These are phyloP conservation scores for Lotmaria passim DNA, from an alignment of 208 protist genomes.

Conservation along the genomic window DNA sequence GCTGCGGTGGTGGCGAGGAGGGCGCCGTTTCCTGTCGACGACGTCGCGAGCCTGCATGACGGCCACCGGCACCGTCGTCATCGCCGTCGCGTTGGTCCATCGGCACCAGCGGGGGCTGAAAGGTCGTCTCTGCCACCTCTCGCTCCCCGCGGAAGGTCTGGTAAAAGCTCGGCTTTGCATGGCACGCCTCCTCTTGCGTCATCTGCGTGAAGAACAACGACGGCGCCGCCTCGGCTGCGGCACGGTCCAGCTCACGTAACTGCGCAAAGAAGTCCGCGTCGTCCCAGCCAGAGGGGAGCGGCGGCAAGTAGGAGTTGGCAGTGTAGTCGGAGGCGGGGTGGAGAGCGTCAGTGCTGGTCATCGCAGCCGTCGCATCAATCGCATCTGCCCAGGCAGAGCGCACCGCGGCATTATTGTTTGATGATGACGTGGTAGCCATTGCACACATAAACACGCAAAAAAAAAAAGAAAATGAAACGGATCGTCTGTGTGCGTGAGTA, in stretches of 20 bases:
- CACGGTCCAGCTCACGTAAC: conserved; percentile 46
- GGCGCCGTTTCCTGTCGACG: conserved; percentile 19
- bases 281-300: conserved; percentile 22
- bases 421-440: conserved; percentile 24
- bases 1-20: too few species aligned
- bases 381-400: conserved; percentile 66
- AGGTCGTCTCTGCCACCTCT: conserved; percentile 30
- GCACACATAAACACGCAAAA: not conserved
- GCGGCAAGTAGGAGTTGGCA: conserved; percentile 16
- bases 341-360: conserved; percentile 59
- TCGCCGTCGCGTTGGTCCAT: conserved; percentile 1
- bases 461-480: not conserved
- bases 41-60: conserved; percentile 14
- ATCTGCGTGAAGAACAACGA: conserved; percentile 61
- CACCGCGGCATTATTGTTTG: conserved; percentile 49
- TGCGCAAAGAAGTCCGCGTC: conserved; percentile 40
- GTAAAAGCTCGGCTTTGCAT: conserved; percentile 51
- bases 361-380: conserved; percentile 63
- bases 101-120: conserved; percentile 18
- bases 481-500: too few species aligned
- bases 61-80: conserved; percentile 13
- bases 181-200: conserved; percentile 67
- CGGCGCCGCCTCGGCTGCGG: conserved; percentile 42
- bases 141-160: conserved; percentile 43
- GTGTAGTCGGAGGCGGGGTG: conserved; percentile 40